Evolutionary conservation across 345 rosid species (phyloP).

Genomic region (Angophora floribunda): DNA sequence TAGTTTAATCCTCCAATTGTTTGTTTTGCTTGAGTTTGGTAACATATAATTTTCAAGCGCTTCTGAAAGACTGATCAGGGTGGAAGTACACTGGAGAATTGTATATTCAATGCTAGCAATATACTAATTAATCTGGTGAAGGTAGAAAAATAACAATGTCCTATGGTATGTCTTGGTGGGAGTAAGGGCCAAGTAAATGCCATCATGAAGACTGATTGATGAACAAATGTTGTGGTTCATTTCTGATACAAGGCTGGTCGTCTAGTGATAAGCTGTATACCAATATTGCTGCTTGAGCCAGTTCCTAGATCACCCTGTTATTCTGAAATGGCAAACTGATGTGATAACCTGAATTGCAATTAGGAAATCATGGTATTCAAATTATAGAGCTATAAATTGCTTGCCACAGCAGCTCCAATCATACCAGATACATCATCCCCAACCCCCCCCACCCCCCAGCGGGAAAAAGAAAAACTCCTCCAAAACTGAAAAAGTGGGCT

Average conservation of each 20-base stretch:
- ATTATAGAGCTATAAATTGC: not conserved
- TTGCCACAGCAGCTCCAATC: not conserved
- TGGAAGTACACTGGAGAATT: not conserved
- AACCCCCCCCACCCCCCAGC: not conserved
- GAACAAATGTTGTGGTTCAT: not conserved
- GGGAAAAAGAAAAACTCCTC: not conserved
- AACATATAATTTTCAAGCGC: not conserved
- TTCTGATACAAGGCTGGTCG: not conserved
- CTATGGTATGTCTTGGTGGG: not conserved
- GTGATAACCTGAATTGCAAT: not conserved
- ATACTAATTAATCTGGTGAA: not conserved
- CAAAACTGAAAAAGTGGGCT: not conserved
- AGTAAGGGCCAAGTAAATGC: not conserved
- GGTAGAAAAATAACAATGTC: not conserved
- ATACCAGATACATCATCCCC: not conserved
- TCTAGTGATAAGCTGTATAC: not conserved
- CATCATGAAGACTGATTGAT: not conserved
- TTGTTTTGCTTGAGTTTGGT: not conserved
- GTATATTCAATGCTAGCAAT: not conserved
- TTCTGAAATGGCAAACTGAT: not conserved
- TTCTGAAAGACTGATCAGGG: not conserved
- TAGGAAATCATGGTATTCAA: not conserved
- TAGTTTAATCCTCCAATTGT: not conserved
- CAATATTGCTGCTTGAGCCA: not conserved
- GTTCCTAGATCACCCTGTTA: not conserved